phyloP scores from a whole-genome alignment of 2,329 filamentous ascomycete genomes.

The Teratosphaeria nubilosa region DNA sequence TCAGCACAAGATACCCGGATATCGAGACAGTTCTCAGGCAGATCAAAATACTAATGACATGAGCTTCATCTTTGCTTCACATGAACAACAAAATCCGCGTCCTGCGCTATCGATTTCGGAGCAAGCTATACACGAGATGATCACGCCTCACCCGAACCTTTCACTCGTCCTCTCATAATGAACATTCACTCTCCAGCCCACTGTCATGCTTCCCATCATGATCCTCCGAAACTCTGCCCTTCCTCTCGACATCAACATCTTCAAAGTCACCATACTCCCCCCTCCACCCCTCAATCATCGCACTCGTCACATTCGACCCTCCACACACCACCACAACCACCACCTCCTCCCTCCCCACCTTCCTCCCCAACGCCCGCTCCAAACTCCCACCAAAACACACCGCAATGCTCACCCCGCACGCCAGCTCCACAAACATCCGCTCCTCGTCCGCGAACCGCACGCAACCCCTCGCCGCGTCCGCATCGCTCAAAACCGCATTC shows the following conservation, averaged over 20 bases:
- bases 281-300: constrained; percentile 42
- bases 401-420: constrained; percentile 74
- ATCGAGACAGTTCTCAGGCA: background rate
- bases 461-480: constrained; percentile 69
- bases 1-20: background rate
- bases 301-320: constrained; percentile 42
- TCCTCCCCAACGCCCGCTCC: constrained; percentile 48
- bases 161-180: background rate
- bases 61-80: background rate
- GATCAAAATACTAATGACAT: background rate
- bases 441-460: constrained; percentile 74
- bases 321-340: constrained; percentile 74
- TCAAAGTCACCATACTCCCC: constrained; percentile 27
- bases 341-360: constrained; percentile 55
- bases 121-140: background rate
- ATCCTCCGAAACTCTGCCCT: constrained; percentile 4
- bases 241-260: constrained; percentile 9
- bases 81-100: background rate
- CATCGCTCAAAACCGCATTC: constrained; percentile 58
- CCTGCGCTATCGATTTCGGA: background rate
- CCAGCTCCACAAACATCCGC: constrained; percentile 67
- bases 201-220: background rate
- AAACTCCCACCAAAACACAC: constrained; percentile 55
- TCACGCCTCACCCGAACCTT: background rate
- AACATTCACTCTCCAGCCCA: background rate